Percentiles rank a stretch among this genome's conserved stretches.
phyloP scores from a whole-genome alignment of 768 basidiomycete genomes.

The Tephrocybe sp. region DNA sequence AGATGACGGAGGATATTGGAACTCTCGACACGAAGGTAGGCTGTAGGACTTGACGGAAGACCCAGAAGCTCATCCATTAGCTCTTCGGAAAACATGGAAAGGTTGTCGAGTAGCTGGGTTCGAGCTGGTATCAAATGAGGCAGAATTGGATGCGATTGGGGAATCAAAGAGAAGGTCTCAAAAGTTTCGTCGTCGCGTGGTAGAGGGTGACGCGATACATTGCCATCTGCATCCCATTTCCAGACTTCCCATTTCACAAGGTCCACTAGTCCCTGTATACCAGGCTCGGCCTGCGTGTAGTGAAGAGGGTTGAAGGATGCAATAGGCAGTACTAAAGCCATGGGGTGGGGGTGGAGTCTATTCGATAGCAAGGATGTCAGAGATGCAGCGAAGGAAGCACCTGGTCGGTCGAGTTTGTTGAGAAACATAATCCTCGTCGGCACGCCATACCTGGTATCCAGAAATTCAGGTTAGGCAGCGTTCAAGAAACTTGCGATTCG shows the following conservation, averaged over 20 bases:
- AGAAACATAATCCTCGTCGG: constrained; percentile 75
- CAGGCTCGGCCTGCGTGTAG: constrained; percentile 75
- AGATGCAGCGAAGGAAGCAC: constrained; percentile 74
- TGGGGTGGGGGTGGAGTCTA: constrained; percentile 71
- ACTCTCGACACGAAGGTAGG: constrained; percentile 61
- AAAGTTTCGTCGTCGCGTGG: constrained; percentile 50
- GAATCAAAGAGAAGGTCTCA: constrained; percentile 41
- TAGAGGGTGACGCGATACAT: constrained; percentile 41
- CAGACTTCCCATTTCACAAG: constrained; percentile 82
- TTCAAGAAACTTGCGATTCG: background rate
- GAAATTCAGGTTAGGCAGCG: constrained; percentile 2
- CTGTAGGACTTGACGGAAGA: constrained; percentile 52
- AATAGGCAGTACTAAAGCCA: constrained; percentile 68
- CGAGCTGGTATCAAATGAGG: constrained; percentile 67
- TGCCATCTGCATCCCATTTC: constrained; percentile 63
- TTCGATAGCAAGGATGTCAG: constrained; percentile 71
- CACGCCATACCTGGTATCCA: constrained; percentile 64
- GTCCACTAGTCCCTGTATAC: constrained; percentile 82
- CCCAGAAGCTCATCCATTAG: constrained; percentile 72
- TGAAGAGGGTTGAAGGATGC: constrained; percentile 69
- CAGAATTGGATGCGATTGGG: constrained; percentile 62
- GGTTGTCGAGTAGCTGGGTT: constrained; percentile 67
- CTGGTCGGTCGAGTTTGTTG: constrained; percentile 87
- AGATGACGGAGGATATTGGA: constrained; percentile 58
- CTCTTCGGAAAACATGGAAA: constrained; percentile 78